Percentiles rank a stretch among this genome's conserved stretches.
Conservation (phyloP, 2,329 filamentous ascomycete genomes). For the Chrysosphaeria jannelii region DNA sequence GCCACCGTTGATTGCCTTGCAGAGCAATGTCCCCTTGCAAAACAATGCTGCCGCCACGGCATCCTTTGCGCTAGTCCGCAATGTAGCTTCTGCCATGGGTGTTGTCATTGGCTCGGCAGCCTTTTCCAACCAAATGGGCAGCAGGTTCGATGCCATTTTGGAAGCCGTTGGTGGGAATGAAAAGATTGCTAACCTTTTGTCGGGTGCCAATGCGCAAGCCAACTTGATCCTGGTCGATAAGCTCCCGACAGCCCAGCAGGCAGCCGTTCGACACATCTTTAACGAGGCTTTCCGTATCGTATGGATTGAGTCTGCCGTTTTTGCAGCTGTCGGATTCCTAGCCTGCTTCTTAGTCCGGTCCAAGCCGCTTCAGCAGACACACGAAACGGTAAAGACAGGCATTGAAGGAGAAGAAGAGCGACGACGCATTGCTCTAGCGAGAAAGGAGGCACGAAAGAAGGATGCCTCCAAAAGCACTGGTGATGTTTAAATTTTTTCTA, state of each 20-base stretch:
- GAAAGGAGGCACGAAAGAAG: conserved; percentile 1
- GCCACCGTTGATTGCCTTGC: conserved; percentile 26
- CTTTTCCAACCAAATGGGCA: conserved; percentile 4
- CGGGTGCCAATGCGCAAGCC: conserved; percentile 4
- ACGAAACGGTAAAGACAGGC: conserved; percentile 27
- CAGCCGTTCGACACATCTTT: conserved; percentile 15
- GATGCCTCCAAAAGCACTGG: conserved; percentile 1
- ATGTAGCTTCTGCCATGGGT: conserved; percentile 9
- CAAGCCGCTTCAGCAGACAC: conserved; percentile 19
- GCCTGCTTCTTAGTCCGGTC: conserved; percentile 17
- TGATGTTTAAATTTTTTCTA: too few species aligned
- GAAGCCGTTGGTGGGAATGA: conserved; percentile 2
- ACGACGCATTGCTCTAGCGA: conserved; percentile 3
- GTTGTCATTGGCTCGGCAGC: conserved; percentile 4
- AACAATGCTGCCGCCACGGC: conserved; percentile 30
- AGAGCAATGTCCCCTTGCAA: conserved; percentile 21
- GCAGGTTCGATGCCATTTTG: conserved; percentile 2
- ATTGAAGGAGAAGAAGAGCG: conserved; percentile 8
- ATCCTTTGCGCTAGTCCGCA: conserved; percentile 23
- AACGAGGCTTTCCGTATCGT: conserved; percentile 19
- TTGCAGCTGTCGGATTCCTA: conserved; percentile 16
- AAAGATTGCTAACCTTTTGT: conserved; percentile 1
- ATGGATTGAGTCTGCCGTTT: conserved; percentile 23
- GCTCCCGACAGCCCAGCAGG: conserved; percentile 12
- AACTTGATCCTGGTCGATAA: conserved; percentile 18